A percentile compares a stretch with the other conserved stretches of the same genome.
These are phyloP conservation scores for Backusella luteola DNA, from an alignment of 192 early-diverging fungal genomes.

Conservation along the genomic window DNA sequence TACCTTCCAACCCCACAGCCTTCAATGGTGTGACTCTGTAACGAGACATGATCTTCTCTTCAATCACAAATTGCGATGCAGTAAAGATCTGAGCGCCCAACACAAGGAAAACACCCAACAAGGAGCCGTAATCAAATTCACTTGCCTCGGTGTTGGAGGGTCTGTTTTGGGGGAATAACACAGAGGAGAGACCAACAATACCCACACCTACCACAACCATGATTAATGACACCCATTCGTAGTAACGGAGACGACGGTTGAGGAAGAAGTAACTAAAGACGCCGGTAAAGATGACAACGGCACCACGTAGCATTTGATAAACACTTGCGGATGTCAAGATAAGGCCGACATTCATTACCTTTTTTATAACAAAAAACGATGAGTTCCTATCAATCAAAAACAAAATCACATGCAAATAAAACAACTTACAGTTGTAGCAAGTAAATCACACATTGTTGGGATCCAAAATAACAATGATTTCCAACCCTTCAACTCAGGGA, in stretches of 20 bases:
- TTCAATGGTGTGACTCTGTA: conserved; percentile 83
- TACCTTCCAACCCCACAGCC: conserved; percentile 92
- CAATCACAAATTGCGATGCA: conserved; percentile 93
- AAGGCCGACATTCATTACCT: conserved; percentile 97
- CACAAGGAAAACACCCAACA: conserved; percentile 81
- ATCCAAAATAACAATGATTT: conserved; percentile 64
- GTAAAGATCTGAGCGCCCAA: conserved; percentile 92
- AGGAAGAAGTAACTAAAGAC: conserved; percentile 87
- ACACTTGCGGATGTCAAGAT: conserved; percentile 87
- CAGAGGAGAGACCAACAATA: conserved; percentile 78
- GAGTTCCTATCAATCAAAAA: not conserved
- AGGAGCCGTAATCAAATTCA: conserved; percentile 47
- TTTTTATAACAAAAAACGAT: not conserved
- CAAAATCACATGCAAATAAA: not conserved
- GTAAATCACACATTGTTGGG: conserved; percentile 82
- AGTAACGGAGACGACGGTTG: conserved; percentile 67
- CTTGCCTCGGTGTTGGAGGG: conserved; percentile 23
- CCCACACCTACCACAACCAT: conserved; percentile 85
- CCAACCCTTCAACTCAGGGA: conserved; percentile 50
- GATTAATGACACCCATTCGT: conserved; percentile 81
- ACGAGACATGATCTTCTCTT: conserved; percentile 85
- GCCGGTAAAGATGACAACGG: conserved; percentile 93
- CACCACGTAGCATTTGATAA: conserved; percentile 97
- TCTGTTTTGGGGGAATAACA: conserved; percentile 34
- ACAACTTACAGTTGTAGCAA: conserved; percentile 65